Conservation (phyloP, 2,329 filamentous ascomycete species). For the Paraphaeosphaeria sporulosa region DNA sequence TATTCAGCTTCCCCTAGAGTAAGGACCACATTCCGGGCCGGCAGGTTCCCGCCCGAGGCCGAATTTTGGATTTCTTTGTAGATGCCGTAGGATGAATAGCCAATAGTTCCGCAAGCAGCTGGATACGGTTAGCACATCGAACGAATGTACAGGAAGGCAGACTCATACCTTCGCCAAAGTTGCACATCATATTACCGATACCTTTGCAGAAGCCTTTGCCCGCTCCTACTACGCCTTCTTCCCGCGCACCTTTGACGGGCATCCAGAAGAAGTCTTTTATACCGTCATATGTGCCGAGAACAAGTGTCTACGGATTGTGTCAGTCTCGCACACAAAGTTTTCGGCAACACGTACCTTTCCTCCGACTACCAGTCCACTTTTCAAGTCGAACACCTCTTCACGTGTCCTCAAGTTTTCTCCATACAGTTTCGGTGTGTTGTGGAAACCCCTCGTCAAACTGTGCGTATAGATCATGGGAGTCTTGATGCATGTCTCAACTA, state of each 20-base stretch:
- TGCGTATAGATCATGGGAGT: constrained; percentile 83
- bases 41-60: constrained; percentile 20
- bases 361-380: constrained; percentile 76
- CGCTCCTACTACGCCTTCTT: constrained; percentile 69
- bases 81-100: constrained; percentile 68
- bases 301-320: constrained; percentile 63
- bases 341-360: constrained; percentile 61
- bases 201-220: constrained; percentile 83
- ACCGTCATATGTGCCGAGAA: constrained; percentile 78
- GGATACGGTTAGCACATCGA: not conserved
- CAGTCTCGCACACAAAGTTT: not conserved
- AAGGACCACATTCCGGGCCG: constrained; percentile 20
- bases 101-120: constrained; percentile 65
- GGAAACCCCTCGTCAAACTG: constrained; percentile 81
- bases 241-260: constrained; percentile 70
- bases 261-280: constrained; percentile 81
- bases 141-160: not conserved
- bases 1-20: constrained; percentile 28
- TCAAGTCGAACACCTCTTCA: constrained; percentile 77
- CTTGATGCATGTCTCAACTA: constrained; percentile 74
- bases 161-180: constrained; percentile 66
- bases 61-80: constrained; percentile 61
- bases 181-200: constrained; percentile 69
- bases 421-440: constrained; percentile 83
- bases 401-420: constrained; percentile 78